Evolutionary conservation across 495 filamentous ascomycete species (phyloP).

Genomic region (Aspergillus ellipticus): DNA sequence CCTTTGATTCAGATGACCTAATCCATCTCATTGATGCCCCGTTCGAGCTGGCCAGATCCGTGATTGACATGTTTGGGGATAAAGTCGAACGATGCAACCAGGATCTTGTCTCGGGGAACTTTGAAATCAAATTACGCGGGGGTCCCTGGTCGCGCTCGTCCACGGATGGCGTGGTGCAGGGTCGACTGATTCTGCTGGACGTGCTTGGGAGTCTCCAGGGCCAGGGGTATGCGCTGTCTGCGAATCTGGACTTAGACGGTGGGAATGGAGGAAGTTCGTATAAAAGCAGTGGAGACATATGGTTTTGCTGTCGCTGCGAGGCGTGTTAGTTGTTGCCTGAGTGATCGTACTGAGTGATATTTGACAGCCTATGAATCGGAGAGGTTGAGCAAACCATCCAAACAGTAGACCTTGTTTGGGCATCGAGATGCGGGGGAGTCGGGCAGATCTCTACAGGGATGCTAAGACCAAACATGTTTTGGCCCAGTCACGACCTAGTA

Average conservation of each 20-base stretch:
- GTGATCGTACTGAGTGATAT: too few species aligned
- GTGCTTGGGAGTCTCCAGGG: slow-evolving; percentile 11
- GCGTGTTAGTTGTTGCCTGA: background rate
- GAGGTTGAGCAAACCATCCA: too few species aligned
- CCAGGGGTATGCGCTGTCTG: slow-evolving; percentile 9
- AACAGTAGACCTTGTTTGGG: too few species aligned
- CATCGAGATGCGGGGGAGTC: too few species aligned
- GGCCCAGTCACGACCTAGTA: too few species aligned
- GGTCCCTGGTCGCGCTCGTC: background rate
- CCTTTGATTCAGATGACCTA: slow-evolving; percentile 13
- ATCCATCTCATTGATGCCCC: slow-evolving; percentile 14
- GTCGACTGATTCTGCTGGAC: slow-evolving; percentile 8
- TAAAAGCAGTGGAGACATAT: slow-evolving; percentile 10
- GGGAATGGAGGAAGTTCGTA: slow-evolving; percentile 8
- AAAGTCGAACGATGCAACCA: slow-evolving; percentile 10
- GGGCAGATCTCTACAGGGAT: too few species aligned
- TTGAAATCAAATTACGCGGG: slow-evolving; percentile 11
- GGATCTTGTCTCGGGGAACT: slow-evolving; percentile 12
- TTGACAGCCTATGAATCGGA: too few species aligned
- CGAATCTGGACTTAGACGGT: slow-evolving; percentile 10
- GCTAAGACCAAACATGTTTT: too few species aligned
- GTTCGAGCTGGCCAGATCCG: background rate
- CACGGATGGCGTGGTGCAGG: slow-evolving; percentile 4
- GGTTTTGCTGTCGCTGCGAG: slow-evolving; percentile 9
- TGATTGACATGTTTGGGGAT: slow-evolving; percentile 6